Conservation (phyloP, 345 rosid species). For the Jatropha curcas region DNA sequence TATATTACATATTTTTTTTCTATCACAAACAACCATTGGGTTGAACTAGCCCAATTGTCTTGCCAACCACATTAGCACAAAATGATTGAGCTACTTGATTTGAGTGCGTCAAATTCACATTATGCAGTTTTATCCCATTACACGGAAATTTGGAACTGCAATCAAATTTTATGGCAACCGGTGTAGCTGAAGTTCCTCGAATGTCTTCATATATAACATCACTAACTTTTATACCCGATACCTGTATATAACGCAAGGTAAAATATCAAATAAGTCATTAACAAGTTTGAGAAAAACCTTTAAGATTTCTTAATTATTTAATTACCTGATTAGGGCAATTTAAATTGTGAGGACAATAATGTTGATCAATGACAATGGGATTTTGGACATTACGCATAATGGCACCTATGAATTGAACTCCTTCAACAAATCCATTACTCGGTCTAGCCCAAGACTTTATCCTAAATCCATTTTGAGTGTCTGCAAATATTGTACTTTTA, state of each 20-base stretch:
- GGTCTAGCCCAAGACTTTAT: slow-evolving; percentile 71
- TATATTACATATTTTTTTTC: too few species aligned
- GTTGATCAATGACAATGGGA: slow-evolving; percentile 62
- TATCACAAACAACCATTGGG: slow-evolving; percentile 2
- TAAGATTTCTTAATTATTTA: too few species aligned
- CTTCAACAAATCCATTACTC: slow-evolving; percentile 53
- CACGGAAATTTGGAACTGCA: slow-evolving; percentile 42
- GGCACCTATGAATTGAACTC: slow-evolving; percentile 39
- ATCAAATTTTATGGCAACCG: slow-evolving; percentile 36
- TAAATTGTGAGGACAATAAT: slow-evolving; percentile 54
- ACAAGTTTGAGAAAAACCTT: background rate
- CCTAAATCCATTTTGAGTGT: slow-evolving; percentile 55
- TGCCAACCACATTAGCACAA: slow-evolving; percentile 34
- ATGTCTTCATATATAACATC: slow-evolving; percentile 37
- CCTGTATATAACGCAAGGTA: background rate
- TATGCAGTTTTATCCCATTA: slow-evolving; percentile 16
- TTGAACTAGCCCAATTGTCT: slow-evolving; percentile 10
- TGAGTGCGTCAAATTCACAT: slow-evolving; percentile 25
- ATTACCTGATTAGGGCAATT: slow-evolving; percentile 53
- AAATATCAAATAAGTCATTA: too few species aligned
- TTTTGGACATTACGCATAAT: slow-evolving; percentile 42
- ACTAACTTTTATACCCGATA: slow-evolving; percentile 36
- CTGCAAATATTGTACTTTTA: slow-evolving; percentile 33
- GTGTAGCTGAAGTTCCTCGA: slow-evolving; percentile 42
- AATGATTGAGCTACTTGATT: slow-evolving; percentile 32